Evolutionary conservation across 108 stramenopile genomes (phyloP).

Genomic region (Cyclostephanos invisitatus): DNA sequence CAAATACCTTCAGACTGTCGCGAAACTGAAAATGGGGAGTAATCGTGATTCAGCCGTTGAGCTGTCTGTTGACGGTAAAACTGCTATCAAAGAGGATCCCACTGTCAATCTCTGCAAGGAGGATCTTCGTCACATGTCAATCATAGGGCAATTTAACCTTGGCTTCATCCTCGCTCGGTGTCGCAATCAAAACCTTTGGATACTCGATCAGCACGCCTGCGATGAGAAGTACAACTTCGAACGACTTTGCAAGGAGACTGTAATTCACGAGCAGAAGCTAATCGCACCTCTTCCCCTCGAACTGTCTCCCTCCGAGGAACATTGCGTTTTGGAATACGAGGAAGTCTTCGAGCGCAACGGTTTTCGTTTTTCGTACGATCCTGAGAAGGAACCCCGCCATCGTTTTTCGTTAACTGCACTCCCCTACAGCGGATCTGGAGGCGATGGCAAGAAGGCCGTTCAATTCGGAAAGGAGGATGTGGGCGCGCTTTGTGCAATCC

Average conservation of each 20-base stretch:
- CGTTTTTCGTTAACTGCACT: constrained; percentile 86
- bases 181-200: constrained; percentile 86
- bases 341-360: constrained; percentile 91
- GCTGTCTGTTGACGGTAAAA: constrained; percentile 2
- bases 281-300: constrained; percentile 86
- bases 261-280: constrained; percentile 82
- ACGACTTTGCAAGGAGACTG: constrained; percentile 62
- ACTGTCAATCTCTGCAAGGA: constrained; percentile 59
- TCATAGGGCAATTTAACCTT: constrained; percentile 95
- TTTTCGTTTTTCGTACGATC: constrained; percentile 82
- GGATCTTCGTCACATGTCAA: constrained; percentile 73
- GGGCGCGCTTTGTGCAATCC: constrained; percentile 83
- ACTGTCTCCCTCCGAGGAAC: constrained; percentile 85
- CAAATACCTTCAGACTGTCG: constrained; percentile 21
- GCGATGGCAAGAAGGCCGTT: constrained; percentile 87
- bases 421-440: constrained; percentile 86
- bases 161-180: constrained; percentile 91
- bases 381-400: constrained; percentile 73
- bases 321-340: constrained; percentile 88
- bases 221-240: constrained; percentile 88
- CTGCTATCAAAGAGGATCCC: constrained; percentile 9
- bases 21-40: constrained; percentile 12
- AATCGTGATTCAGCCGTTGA: not conserved
- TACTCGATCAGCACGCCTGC: constrained; percentile 95
- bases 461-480: constrained; percentile 95